These are phyloP conservation scores for Athelia psychrophila DNA, from an alignment of 1,284 basidiomycete species.

Conservation along the genomic window DNA sequence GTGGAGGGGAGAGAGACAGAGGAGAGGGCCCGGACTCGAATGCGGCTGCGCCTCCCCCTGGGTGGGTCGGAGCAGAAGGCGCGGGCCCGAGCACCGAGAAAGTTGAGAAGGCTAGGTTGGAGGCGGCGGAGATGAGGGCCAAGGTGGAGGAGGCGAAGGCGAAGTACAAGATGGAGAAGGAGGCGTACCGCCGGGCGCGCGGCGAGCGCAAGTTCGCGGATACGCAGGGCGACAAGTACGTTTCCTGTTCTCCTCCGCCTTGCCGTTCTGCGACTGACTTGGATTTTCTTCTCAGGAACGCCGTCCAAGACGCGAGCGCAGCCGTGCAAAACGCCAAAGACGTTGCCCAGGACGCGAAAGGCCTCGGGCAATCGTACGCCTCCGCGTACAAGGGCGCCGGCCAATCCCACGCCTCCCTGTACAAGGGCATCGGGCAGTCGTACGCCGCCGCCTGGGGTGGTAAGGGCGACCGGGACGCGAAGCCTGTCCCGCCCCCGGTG, in stretches of 20 bases:
- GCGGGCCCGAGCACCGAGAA: background rate
- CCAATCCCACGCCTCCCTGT: too few species aligned
- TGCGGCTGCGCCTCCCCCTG: background rate
- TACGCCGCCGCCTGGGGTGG: too few species aligned
- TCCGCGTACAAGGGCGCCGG: too few species aligned
- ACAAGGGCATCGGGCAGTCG: too few species aligned
- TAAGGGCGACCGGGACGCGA: background rate
- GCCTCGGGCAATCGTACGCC: too few species aligned
- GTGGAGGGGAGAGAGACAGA: too few species aligned
- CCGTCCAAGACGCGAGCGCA: background rate
- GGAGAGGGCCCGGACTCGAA: background rate
- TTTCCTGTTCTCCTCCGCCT: background rate
- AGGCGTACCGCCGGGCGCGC: constrained; percentile 56
- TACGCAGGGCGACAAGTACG: constrained; percentile 4
- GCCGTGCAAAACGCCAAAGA: background rate
- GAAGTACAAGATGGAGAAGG: constrained; percentile 65
- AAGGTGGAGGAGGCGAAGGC: constrained; percentile 66
- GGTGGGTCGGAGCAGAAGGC: background rate
- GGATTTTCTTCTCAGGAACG: background rate
- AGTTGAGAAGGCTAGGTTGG: too few species aligned
- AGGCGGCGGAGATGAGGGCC: constrained; percentile 45
- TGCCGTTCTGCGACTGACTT: background rate
- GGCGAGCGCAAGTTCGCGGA: constrained; percentile 36
- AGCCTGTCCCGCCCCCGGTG: background rate
- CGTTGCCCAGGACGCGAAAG: too few species aligned